Conservation (phyloP, 192 early-diverging fungal species). For the Linnemannia exigua region DNA sequence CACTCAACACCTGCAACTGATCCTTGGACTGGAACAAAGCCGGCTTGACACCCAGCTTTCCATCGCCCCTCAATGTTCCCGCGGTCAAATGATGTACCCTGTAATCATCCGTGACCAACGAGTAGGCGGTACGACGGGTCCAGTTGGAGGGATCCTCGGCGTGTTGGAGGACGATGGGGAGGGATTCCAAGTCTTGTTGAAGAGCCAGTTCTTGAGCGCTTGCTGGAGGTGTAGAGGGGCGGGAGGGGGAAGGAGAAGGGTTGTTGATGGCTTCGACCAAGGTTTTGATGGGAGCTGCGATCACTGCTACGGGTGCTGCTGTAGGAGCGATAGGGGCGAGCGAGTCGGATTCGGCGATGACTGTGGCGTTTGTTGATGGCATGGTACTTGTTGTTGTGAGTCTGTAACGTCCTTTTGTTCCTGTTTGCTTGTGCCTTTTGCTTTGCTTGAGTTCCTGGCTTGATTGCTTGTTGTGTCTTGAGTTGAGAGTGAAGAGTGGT, state of each 20-base stretch:
- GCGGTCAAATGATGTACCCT: conserved; percentile 58
- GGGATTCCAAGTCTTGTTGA: conserved; percentile 25
- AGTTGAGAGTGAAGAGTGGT: too few species aligned
- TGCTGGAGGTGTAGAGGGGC: neutral
- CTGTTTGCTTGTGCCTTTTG: neutral
- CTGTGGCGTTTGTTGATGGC: conserved; percentile 26
- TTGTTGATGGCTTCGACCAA: conserved; percentile 12
- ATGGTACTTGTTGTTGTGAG: neutral
- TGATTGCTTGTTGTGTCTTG: neutral
- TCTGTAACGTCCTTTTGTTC: neutral
- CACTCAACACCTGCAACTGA: conserved; percentile 44
- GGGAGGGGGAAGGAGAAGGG: neutral
- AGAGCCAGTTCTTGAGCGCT: conserved; percentile 4
- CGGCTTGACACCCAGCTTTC: conserved; percentile 66
- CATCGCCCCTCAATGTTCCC: conserved; percentile 66
- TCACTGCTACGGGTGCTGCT: neutral
- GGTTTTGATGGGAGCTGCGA: conserved; percentile 15
- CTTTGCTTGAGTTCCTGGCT: neutral
- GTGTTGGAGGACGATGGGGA: conserved; percentile 28
- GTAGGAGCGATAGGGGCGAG: neutral
- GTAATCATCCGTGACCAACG: conserved; percentile 41
- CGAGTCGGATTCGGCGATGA: neutral
- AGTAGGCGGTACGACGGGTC: conserved; percentile 43
- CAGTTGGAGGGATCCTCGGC: conserved; percentile 17
- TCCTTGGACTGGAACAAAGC: conserved; percentile 67